phyloP scores from a whole-genome alignment of 371 early-diverging fungal genomes.

The Apophysomyces elegans region DNA sequence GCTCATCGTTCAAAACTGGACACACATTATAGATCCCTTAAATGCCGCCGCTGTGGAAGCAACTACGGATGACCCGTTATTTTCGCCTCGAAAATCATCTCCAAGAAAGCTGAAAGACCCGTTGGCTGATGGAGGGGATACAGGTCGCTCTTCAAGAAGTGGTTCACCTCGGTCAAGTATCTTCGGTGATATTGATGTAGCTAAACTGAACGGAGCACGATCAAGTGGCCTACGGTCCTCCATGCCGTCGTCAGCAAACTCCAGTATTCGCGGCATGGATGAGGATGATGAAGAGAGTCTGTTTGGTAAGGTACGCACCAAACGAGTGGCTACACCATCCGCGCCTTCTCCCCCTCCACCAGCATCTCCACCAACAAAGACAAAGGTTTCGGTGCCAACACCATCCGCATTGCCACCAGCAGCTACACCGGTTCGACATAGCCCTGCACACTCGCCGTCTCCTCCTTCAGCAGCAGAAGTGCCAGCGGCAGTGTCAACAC shows the following conservation, averaged over 20 bases:
- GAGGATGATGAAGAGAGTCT: conserved; percentile 36
- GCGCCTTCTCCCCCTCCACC: conserved; percentile 18
- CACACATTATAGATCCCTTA: conserved; percentile 33
- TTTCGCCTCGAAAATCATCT: conserved; percentile 13
- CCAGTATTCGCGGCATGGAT: conserved; percentile 4
- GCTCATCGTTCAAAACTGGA: conserved; percentile 11
- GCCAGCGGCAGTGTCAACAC: conserved; percentile 3
- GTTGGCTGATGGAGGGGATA: conserved; percentile 1
- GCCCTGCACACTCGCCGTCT: conserved; percentile 1
- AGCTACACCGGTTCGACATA: conserved; percentile 6
- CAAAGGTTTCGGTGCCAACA: not conserved
- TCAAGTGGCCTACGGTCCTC: conserved; percentile 7
- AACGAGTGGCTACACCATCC: conserved; percentile 15
- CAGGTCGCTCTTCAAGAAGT: conserved; percentile 9
- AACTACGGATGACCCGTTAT: conserved; percentile 38
- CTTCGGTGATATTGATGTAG: conserved; percentile 54
- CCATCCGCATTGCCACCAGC: not conserved
- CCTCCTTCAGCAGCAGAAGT: not conserved
- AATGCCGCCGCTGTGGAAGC: conserved; percentile 29
- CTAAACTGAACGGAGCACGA: conserved; percentile 34
- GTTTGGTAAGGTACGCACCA: conserved; percentile 24
- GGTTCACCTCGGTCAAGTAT: conserved; percentile 28
- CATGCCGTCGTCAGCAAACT: conserved; percentile 17
- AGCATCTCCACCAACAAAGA: not conserved
- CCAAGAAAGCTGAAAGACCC: conserved; percentile 2